phyloP scores from a whole-genome alignment of 2,329 filamentous ascomycete species.

The Xylariaceae sp. region DNA sequence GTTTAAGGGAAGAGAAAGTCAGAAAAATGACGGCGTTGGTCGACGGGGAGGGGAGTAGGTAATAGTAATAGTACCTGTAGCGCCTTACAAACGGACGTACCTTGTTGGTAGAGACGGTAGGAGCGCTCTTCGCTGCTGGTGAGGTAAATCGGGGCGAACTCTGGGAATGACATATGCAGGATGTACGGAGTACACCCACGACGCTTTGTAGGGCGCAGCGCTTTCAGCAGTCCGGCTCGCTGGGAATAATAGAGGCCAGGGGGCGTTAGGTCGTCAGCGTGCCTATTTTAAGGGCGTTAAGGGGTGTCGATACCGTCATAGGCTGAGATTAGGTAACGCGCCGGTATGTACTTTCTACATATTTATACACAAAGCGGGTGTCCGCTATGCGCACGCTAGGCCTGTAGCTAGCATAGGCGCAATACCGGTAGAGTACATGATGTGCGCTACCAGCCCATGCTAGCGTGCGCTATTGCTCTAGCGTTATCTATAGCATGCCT shows the following conservation, averaged over 20 bases:
- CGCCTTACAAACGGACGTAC: not conserved
- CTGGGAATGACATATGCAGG: slow-evolving; percentile 5
- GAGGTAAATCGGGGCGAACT: slow-evolving; percentile 1
- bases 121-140: not conserved
- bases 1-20: slow-evolving; percentile 13
- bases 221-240: slow-evolving; percentile 8
- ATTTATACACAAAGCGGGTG: not conserved
- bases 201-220: slow-evolving; percentile 6
- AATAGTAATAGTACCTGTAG: slow-evolving; percentile 2
- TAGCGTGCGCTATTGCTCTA: not conserved
- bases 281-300: not conserved
- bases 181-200: slow-evolving; percentile 3
- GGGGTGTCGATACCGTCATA: not conserved
- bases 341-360: not conserved
- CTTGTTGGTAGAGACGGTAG: not conserved
- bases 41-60: slow-evolving; percentile 12
- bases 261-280: slow-evolving; percentile 16
- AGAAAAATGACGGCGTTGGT: slow-evolving; percentile 16
- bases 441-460: not conserved
- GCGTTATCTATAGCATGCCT: not conserved
- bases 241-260: slow-evolving; percentile 7
- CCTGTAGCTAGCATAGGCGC: not conserved
- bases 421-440: not conserved
- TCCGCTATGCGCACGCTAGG: not conserved
- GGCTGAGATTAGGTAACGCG: not conserved